These are phyloP conservation scores for Kandelia obovata DNA, from an alignment of 345 rosid species.

Conservation along the genomic window DNA sequence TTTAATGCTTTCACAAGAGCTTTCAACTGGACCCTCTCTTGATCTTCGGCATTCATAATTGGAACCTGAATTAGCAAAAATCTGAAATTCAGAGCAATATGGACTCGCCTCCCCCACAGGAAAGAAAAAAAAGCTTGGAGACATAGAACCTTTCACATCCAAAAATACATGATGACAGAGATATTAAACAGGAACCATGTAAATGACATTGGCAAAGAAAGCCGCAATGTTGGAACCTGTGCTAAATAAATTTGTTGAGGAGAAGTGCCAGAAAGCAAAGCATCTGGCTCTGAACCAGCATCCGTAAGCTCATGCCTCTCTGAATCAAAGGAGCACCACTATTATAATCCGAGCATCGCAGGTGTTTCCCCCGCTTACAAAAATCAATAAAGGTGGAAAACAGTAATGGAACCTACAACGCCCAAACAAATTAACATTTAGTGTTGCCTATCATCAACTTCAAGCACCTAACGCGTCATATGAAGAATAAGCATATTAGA, in stretches of 20 bases:
- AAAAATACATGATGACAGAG: too few relatives aligned
- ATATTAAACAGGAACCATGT: too few relatives aligned
- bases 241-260: conserved; percentile 72
- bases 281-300: conserved; percentile 24
- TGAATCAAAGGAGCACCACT: conserved; percentile 16
- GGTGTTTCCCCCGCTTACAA: conserved; percentile 49
- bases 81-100: background rate
- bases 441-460: background rate
- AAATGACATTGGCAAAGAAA: background rate
- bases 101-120: too few relatives aligned
- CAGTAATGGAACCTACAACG: conserved; percentile 62
- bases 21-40: conserved; percentile 62
- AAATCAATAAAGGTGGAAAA: conserved; percentile 60
- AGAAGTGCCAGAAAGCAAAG: conserved; percentile 26
- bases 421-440: background rate
- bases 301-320: conserved; percentile 19
- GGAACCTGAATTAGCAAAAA: conserved; percentile 44
- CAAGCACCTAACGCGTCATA: conserved; percentile 10
- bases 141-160: too few relatives aligned
- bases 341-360: conserved; percentile 30
- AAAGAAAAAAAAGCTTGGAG: too few relatives aligned
- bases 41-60: conserved; percentile 60
- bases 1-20: conserved; percentile 54
- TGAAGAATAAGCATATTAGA: background rate
- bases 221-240: conserved; percentile 45